Percentiles rank a stretch among this genome's conserved stretches.
Evolutionary conservation across 148 eudicot genomes (phyloP).

Genomic region (Euryodendron excelsum): DNA sequence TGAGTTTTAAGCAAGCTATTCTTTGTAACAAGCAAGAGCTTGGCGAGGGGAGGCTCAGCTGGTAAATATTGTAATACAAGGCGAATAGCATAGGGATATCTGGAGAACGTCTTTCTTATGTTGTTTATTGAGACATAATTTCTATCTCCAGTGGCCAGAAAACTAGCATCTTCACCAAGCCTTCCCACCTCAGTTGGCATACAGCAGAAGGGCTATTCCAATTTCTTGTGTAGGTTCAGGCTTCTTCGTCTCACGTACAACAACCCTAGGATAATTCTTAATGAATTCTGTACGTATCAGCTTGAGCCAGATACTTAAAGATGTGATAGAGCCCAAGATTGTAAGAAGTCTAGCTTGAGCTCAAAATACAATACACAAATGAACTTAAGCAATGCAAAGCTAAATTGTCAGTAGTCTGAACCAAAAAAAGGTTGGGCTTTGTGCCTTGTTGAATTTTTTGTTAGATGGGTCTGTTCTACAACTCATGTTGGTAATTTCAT

Average conservation of each 20-base stretch:
- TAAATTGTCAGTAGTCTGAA: background rate
- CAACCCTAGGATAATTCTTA: background rate
- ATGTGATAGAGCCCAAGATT: background rate
- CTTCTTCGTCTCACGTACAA: background rate
- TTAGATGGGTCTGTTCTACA: background rate
- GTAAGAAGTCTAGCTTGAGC: background rate
- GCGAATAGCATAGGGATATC: background rate
- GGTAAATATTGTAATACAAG: background rate
- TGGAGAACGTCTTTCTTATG: too few species aligned
- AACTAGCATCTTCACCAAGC: background rate
- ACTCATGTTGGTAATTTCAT: background rate
- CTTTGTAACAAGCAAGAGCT: background rate
- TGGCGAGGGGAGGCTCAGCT: background rate
- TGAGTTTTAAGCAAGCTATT: background rate
- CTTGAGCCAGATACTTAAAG: slow-evolving; percentile 6
- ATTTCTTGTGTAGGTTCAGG: background rate
- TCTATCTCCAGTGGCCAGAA: too few species aligned
- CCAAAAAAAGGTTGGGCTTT: background rate
- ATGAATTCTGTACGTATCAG: background rate
- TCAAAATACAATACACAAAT: background rate
- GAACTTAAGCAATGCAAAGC: background rate
- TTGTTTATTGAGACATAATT: too few species aligned
- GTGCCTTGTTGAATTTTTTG: background rate
- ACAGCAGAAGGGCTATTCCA: background rate
- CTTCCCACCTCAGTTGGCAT: background rate